A percentile compares a stretch with the other conserved stretches of the same genome.
Evolutionary conservation across 176 grass and related monocot genomes (phyloP).

Genomic region (Tuctoria greenei): DNA sequence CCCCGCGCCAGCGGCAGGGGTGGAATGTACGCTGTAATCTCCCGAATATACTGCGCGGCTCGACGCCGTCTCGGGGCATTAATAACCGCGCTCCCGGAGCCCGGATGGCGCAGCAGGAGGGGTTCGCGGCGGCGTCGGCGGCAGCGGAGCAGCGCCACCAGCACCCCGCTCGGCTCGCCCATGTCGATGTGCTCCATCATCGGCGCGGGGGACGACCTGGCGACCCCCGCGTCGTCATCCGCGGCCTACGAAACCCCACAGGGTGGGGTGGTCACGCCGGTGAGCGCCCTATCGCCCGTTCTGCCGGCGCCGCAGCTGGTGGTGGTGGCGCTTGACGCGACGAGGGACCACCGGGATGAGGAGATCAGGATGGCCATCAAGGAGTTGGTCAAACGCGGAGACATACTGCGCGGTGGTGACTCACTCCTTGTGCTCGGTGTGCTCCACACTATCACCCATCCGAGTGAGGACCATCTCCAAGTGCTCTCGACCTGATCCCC

Average conservation of each 20-base stretch:
- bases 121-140: neutral
- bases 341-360: slow-evolving; percentile 44
- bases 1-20: slow-evolving; percentile 17
- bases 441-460: slow-evolving; percentile 53
- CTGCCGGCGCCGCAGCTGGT: slow-evolving; percentile 52
- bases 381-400: slow-evolving; percentile 30
- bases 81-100: slow-evolving; percentile 32
- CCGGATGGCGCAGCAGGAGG: slow-evolving; percentile 19
- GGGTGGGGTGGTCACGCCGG: neutral
- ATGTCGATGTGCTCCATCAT: slow-evolving; percentile 46
- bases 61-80: slow-evolving; percentile 35
- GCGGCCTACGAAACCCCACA: neutral
- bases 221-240: slow-evolving; percentile 14
- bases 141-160: slow-evolving; percentile 17
- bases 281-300: neutral
- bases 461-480: slow-evolving; percentile 43
- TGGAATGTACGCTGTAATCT: slow-evolving; percentile 36
- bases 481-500: neutral
- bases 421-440: slow-evolving; percentile 67
- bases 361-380: slow-evolving; percentile 49
- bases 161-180: slow-evolving; percentile 34
- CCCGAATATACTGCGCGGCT: slow-evolving; percentile 47
- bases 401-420: slow-evolving; percentile 51
- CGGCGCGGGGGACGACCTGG: slow-evolving; percentile 24
- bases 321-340: slow-evolving; percentile 65